These are phyloP conservation scores for Priceomyces fermenticarens DNA, from an alignment of 805 yeast species.

Conservation along the genomic window DNA sequence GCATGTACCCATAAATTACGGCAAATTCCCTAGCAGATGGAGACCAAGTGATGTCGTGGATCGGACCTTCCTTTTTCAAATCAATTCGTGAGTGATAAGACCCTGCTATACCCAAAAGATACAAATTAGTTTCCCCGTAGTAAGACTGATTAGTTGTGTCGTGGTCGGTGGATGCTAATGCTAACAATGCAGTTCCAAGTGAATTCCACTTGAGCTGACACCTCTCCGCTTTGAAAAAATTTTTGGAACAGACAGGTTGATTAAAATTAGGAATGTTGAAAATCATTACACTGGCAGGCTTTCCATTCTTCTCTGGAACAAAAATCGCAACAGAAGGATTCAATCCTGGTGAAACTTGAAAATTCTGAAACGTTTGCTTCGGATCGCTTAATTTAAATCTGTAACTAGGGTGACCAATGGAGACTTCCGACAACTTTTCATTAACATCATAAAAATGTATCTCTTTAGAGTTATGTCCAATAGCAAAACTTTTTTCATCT, in stretches of 20 bases:
- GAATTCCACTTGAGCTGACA: conserved; percentile 92
- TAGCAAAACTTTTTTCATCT: conserved; percentile 72
- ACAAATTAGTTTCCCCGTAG: conserved; percentile 94
- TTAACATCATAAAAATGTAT: conserved; percentile 63
- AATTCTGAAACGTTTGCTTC: conserved; percentile 49
- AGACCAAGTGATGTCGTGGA: conserved; percentile 97
- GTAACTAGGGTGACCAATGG: conserved; percentile 51
- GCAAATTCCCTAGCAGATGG: conserved; percentile 96
- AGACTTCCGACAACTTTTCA: conserved; percentile 22
- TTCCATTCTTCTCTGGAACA: conserved; percentile 80
- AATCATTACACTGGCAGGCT: conserved; percentile 85
- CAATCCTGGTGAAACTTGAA: conserved; percentile 79
- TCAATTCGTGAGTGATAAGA: conserved; percentile 85
- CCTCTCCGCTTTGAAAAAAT: conserved; percentile 93
- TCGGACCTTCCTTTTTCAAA: conserved; percentile 91
- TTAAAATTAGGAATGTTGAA: conserved; percentile 73
- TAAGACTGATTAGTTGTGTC: conserved; percentile 91
- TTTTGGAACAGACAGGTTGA: conserved; percentile 80
- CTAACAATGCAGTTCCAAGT: conserved; percentile 90
- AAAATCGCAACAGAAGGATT: conserved; percentile 90
- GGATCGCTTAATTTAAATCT: conserved; percentile 53
- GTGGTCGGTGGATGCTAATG: conserved; percentile 92
- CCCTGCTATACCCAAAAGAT: conserved; percentile 88
- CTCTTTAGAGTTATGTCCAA: conserved; percentile 54
- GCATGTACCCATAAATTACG: conserved; percentile 97